These are phyloP conservation scores for Azolla pinnata DNA, from an alignment of 75 land plant genomes.

Conservation along the genomic window DNA sequence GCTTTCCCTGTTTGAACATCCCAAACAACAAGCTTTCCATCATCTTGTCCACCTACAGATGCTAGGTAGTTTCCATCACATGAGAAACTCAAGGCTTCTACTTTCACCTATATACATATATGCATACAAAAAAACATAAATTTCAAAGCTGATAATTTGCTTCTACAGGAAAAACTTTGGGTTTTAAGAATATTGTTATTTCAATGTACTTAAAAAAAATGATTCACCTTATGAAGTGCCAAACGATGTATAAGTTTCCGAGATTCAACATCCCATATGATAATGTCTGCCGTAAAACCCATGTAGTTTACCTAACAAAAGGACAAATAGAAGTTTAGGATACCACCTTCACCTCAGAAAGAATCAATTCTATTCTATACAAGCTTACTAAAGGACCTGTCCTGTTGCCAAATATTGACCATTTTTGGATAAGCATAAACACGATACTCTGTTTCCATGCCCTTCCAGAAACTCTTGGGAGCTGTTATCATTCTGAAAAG, in stretches of 20 bases:
- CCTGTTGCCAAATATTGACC: constrained; percentile 36
- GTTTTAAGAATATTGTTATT: no score
- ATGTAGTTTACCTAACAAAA: constrained; percentile 10
- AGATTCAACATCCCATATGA: constrained; percentile 30
- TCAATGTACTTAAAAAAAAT: neutral
- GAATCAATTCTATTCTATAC: no score
- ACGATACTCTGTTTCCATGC: constrained; percentile 28
- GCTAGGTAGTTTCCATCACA: constrained; percentile 23
- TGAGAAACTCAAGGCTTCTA: constrained; percentile 29
- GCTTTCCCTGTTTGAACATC: constrained; percentile 28
- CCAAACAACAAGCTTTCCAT: constrained; percentile 35
- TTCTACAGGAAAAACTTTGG: no score
- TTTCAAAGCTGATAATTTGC: no score
- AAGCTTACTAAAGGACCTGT: no score
- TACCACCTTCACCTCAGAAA: no score
- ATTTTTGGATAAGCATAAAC: constrained; percentile 15
- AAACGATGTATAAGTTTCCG: constrained; percentile 25
- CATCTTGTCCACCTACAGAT: constrained; percentile 33
- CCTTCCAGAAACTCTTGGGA: constrained; percentile 38
- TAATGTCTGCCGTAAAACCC: constrained; percentile 33
- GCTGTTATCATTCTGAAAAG: constrained; percentile 20
- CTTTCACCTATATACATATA: constrained; percentile 21
- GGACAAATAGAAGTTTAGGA: neutral
- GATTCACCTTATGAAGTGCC: constrained; percentile 25
- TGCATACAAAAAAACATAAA: no score